phyloP scores from a whole-genome alignment of 140 eudicot species.

The Cichorium intybus region DNA sequence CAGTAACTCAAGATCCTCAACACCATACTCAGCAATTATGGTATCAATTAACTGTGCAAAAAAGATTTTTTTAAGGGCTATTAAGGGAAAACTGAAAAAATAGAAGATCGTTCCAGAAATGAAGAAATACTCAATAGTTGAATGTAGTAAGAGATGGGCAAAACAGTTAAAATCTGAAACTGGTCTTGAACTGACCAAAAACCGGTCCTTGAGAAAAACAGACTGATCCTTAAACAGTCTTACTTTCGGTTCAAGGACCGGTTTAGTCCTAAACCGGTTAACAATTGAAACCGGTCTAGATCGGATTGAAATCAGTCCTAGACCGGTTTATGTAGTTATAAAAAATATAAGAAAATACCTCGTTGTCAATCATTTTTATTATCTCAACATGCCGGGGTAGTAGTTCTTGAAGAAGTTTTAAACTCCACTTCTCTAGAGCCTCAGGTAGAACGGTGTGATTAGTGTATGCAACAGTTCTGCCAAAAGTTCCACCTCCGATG shows the following conservation, averaged over 20 bases:
- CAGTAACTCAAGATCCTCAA: slow-evolving; percentile 62
- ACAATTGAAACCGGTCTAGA: too few species aligned
- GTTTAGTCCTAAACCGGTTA: too few species aligned
- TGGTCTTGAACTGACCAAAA: too few species aligned
- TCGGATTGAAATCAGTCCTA: too few species aligned
- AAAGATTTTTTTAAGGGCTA: not conserved
- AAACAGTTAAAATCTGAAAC: too few species aligned
- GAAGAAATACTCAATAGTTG: not conserved
- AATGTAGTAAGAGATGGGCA: too few species aligned
- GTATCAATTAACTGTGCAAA: slow-evolving; percentile 50
- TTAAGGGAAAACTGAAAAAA: not conserved
- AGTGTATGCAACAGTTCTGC: slow-evolving; percentile 77
- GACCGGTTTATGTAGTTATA: not conserved
- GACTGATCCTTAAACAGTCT: too few species aligned
- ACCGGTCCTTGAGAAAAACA: too few species aligned
- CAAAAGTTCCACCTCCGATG: slow-evolving; percentile 9
- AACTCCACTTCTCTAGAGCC: slow-evolving; percentile 82
- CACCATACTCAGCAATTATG: slow-evolving; percentile 62
- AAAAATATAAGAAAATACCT: slow-evolving; percentile 35
- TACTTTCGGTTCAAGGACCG: too few species aligned
- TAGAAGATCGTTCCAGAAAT: slow-evolving; percentile 1
- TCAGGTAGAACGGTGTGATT: slow-evolving; percentile 85
- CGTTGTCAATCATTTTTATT: slow-evolving; percentile 55
- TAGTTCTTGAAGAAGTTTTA: slow-evolving; percentile 49
- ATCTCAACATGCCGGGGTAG: slow-evolving; percentile 84